Base-by-base conservation (phyloP, 768 basidiomycete species). In the Pisolithus orientalis region DNA sequence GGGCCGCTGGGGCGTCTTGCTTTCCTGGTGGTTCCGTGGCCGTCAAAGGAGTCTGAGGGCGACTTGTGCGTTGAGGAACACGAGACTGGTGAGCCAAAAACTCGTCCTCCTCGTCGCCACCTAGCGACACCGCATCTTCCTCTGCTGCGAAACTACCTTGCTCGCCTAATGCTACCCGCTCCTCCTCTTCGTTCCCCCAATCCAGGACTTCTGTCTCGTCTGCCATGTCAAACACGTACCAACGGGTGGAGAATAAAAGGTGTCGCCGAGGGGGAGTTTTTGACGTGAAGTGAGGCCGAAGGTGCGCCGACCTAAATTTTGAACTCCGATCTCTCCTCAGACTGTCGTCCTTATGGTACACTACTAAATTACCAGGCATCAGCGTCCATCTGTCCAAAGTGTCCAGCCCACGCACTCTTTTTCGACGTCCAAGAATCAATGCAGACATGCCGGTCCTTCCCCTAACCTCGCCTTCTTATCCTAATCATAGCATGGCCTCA, bases 121-220 rank as follows among this genome's bases (percentile, higher is more conserved):
- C 86, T 28, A 88, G 75, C 45, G 86, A 88, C 58, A 89, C 81
- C 50, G 83, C 77, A 58, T 83, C 80, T 60, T 82, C 76, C 54
- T 77, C 75, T 10, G 53, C 46, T 37, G 64, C 63, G 27, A 68
- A 55, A 27, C 57, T 55, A 50, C 53, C 59, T 37, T 56, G 59
- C 49, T 75, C 76, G 48, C 76, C 75, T 55, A 75, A 75, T 59
- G 73, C 70, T 40, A 68, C 74, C 46, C 49, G 52, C 47, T 71
- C 72, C 45, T 78, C 76, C 42, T 77, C 77, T 16, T 77, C 77
- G 52, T 77, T 72, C 4, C 76, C 76, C 87, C 87, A 90, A 70
- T 90, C 87, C 39, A 89, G 73, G 27, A 79, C 68, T 61, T 89
- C 87, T 28, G 68, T 72, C 49, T 88, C 86, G 62, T 85, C 83